A percentile compares a stretch with the other conserved stretches of the same genome.
These are phyloP conservation scores for Aspergillus luchuensis DNA, from an alignment of 2,329 filamentous ascomycete genomes.

Conservation along the genomic window DNA sequence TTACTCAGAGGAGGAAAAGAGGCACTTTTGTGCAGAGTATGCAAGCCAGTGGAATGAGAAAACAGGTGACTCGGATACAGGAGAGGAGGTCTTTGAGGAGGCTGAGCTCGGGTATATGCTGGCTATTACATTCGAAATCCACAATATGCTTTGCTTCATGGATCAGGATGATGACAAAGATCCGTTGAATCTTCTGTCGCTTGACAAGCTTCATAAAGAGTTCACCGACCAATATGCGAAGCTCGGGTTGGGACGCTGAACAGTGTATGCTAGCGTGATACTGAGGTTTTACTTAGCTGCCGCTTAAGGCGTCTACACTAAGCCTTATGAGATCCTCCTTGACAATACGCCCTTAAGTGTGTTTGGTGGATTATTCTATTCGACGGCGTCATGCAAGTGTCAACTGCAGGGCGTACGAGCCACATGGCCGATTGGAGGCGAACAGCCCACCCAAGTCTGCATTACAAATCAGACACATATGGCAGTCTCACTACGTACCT, in stretches of 20 bases:
- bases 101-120: neutral
- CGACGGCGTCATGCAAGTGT: too few species aligned
- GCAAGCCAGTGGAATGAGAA: neutral
- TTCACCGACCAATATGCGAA: neutral
- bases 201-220: neutral
- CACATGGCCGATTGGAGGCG: too few species aligned
- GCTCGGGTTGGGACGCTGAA: neutral
- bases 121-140: neutral
- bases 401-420: too few species aligned
- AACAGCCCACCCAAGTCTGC: too few species aligned
- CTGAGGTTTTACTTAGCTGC: fast-evolving
- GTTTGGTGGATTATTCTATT: too few species aligned
- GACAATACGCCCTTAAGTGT: too few species aligned
- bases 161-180: neutral
- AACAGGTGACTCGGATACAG: neutral
- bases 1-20: neutral
- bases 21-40: neutral
- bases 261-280: too few species aligned
- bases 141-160: neutral
- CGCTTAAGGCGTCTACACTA: too few species aligned
- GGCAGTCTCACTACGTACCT: too few species aligned
- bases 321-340: fast-evolving
- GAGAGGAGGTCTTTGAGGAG: neutral
- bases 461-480: too few species aligned
- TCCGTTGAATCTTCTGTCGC: neutral